Percentiles rank a stretch among this genome's conserved stretches.
These are phyloP conservation scores for Pestalotiopsis sp. DNA, from an alignment of 2,329 filamentous ascomycete species.

Conservation along the genomic window DNA sequence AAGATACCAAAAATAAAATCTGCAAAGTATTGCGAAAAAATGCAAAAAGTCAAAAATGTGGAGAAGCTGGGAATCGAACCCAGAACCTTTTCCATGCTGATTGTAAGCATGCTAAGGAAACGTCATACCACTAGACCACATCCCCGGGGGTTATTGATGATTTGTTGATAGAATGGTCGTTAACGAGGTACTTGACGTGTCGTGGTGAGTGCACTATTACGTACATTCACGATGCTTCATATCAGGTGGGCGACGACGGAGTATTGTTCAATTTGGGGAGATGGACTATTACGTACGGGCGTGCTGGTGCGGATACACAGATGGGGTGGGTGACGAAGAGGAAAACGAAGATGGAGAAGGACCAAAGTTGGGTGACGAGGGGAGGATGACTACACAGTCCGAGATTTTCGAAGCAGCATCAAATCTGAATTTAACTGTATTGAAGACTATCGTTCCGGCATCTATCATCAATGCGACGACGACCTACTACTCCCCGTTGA, in stretches of 20 bases:
- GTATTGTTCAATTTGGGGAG: too few relatives aligned
- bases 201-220: not conserved
- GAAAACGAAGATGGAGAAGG: too few relatives aligned
- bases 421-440: too few relatives aligned
- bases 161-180: not conserved
- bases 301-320: too few relatives aligned
- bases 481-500: not conserved
- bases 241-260: too few relatives aligned
- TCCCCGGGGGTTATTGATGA: not conserved
- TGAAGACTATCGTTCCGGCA: not conserved
- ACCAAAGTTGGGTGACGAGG: too few relatives aligned
- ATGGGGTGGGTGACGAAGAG: too few relatives aligned
- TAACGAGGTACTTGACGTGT: not conserved
- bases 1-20: not conserved
- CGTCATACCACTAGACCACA: not conserved
- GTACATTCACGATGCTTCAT: not conserved
- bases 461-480: not conserved
- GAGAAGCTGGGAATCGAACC: not conserved
- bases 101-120: not conserved
- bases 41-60: not conserved
- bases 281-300: too few relatives aligned
- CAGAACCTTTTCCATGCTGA: not conserved
- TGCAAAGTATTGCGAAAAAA: not conserved
- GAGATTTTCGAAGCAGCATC: too few relatives aligned
- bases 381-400: too few relatives aligned